Evolutionary conservation across 139 green algal genomes (phyloP), one percentile per base, ranked within the genome.

Genomic region (Chlorella ohadii): DNA sequence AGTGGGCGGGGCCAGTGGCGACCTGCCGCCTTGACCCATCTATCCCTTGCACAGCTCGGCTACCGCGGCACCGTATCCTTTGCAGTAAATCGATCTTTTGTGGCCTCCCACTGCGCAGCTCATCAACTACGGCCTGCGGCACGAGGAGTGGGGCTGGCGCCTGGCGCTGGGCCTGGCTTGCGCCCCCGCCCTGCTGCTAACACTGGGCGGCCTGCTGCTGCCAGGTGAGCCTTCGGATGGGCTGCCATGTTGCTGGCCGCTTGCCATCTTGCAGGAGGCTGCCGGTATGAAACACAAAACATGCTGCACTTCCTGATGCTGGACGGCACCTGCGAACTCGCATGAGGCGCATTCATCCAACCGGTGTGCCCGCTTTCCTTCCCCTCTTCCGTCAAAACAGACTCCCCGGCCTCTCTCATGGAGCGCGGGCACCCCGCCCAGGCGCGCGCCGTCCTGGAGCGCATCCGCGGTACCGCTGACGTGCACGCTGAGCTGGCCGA

Each of bases 351-450:
- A n/a, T n/a, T n/a, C n/a, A n/a, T n/a, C n/a, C n/a, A n/a, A n/a
- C n/a, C n/a, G n/a, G n/a, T n/a, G n/a, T n/a, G 15, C 51, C 51
- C 15, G 11, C 51, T 59, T 13, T 22, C 51, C 51, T 22, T 22
- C 51, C 12, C 2, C 11, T 23, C 51, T 3, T 59, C 2, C 51
- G n/a, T n/a, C n/a, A n/a, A 20, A 9, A 59, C 51, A 4, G 92
- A 96, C 27, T 95, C 93, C 5, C 93, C 93, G 68, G 95, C 95
- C 90, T 91, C 79, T 11, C 87, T 96, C 33, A 79, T 94, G 7
- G 86, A 92, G 86, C 88, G 93, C 7, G 92, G 92, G 23, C 36
- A 87, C 11, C 4, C 34, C 1, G 89, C 90, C 28, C 41, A 90
- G 22, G 93, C 77, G 13, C 68, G 70, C 5, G 34, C 31, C 0